These are phyloP conservation scores for Akanthomyces dipterigenus DNA, from an alignment of 2,329 filamentous ascomycete genomes.

Conservation along the genomic window DNA sequence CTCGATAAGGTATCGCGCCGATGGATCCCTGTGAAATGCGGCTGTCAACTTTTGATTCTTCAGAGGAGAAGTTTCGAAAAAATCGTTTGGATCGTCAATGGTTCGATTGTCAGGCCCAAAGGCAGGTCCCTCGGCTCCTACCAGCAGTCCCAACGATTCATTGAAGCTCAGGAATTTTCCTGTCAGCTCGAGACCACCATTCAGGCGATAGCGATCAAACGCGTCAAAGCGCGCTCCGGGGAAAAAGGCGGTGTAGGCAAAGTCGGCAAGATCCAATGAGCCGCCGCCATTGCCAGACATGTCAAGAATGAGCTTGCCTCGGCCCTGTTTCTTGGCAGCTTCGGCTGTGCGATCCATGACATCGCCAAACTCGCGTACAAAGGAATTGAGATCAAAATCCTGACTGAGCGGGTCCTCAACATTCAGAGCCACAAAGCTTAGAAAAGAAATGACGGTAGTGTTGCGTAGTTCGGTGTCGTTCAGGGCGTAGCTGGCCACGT, in stretches of 20 bases:
- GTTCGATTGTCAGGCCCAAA: neutral
- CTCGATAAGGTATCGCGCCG: neutral
- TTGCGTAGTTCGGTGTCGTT: constrained; percentile 17
- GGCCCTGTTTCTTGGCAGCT: constrained; percentile 36
- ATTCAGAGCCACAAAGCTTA: constrained; percentile 13
- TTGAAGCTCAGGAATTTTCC: neutral
- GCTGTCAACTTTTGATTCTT: neutral
- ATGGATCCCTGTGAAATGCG: neutral
- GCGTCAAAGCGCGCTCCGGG: neutral
- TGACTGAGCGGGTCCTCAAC: neutral
- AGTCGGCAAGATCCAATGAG: constrained; percentile 12
- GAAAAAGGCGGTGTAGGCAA: constrained; percentile 1
- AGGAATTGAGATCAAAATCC: constrained; percentile 16
- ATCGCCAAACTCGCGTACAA: constrained; percentile 35
- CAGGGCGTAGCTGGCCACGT: constrained; percentile 22
- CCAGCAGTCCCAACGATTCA: neutral
- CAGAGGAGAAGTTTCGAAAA: neutral
- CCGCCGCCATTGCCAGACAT: constrained; percentile 55
- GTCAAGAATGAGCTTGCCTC: constrained; percentile 56
- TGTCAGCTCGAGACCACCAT: neutral
- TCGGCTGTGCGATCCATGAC: neutral
- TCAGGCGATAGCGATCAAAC: neutral
- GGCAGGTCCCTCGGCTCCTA: neutral
- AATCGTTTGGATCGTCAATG: neutral
- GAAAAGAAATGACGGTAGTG: constrained; percentile 21